phyloP scores from a whole-genome alignment of 169 alveolate species.

The Cryptosporidium andersoni region DNA sequence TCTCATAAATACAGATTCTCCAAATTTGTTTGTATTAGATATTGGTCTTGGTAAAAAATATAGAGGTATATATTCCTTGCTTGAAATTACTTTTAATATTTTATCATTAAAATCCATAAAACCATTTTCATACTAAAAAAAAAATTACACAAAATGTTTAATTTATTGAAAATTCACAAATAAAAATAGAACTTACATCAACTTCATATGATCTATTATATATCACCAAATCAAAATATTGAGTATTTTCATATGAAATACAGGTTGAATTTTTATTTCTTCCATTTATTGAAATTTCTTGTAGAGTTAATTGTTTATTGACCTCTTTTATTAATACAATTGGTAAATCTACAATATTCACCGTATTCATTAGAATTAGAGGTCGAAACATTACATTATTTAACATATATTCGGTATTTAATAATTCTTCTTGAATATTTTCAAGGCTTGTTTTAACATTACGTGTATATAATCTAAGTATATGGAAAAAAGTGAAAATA shows the following conservation, averaged over 20 bases:
- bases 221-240: constrained; percentile 32
- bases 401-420: constrained; percentile 33
- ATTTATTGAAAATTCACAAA: not conserved
- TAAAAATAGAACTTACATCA: constrained; percentile 58
- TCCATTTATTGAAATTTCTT: constrained; percentile 17
- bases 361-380: constrained; percentile 10
- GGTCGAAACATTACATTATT: constrained; percentile 9
- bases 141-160: not conserved
- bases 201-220: constrained; percentile 49
- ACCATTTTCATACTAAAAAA: constrained; percentile 33
- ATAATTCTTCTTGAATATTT: constrained; percentile 3
- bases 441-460: constrained; percentile 42
- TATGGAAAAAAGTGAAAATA: not conserved
- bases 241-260: constrained; percentile 26
- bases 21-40: constrained; percentile 14
- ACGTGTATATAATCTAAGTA: constrained; percentile 19
- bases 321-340: constrained; percentile 35
- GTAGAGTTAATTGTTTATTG: constrained; percentile 37
- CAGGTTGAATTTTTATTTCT: constrained; percentile 3
- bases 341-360: constrained; percentile 8
- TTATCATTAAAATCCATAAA: constrained; percentile 56
- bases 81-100: constrained; percentile 30
- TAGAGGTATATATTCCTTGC: constrained; percentile 42
- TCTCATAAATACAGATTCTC: constrained; percentile 37
- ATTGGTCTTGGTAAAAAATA: constrained; percentile 66